Evolutionary conservation across 257 asterid species (phyloP).

Genomic region (Eucommia ulmoides): DNA sequence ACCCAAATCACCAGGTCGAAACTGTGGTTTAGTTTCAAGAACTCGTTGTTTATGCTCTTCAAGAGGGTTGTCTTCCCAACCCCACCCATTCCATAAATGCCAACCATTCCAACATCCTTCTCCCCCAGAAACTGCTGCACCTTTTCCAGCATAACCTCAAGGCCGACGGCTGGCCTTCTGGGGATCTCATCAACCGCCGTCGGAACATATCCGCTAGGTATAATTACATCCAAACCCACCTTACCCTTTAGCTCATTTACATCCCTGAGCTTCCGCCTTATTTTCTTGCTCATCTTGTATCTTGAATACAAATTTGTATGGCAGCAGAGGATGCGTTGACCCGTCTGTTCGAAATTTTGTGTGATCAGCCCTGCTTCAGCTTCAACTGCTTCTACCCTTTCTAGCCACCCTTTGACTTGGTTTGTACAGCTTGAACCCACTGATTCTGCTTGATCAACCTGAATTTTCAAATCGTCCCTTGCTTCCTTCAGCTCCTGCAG

Average conservation of each 20-base stretch:
- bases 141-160: constrained; percentile 21
- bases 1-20: constrained; percentile 41
- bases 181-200: constrained; percentile 40
- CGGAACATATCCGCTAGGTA: constrained; percentile 32
- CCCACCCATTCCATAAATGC: constrained; percentile 12
- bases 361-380: constrained; percentile 19
- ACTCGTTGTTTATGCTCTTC: constrained; percentile 32
- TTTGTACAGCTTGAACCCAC: constrained; percentile 27
- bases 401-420: constrained; percentile 40
- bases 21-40: constrained; percentile 17
- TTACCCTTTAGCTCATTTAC: constrained; percentile 25
- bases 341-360: constrained; percentile 16
- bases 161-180: constrained; percentile 29
- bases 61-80: constrained; percentile 24
- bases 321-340: constrained; percentile 4
- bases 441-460: constrained; percentile 31
- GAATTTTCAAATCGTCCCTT: constrained; percentile 31
- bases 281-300: constrained; percentile 17
- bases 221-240: constrained; percentile 21
- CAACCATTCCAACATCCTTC: constrained; percentile 5
- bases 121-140: constrained; percentile 16
- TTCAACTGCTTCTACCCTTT: constrained; percentile 28
- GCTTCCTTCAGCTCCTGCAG: constrained; percentile 25
- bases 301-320: no score
- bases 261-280: constrained; percentile 10